Percentiles rank a stretch among this genome's conserved stretches.
Evolutionary conservation across 345 rosid genomes (phyloP).

Genomic region (Syzygium aqueum): DNA sequence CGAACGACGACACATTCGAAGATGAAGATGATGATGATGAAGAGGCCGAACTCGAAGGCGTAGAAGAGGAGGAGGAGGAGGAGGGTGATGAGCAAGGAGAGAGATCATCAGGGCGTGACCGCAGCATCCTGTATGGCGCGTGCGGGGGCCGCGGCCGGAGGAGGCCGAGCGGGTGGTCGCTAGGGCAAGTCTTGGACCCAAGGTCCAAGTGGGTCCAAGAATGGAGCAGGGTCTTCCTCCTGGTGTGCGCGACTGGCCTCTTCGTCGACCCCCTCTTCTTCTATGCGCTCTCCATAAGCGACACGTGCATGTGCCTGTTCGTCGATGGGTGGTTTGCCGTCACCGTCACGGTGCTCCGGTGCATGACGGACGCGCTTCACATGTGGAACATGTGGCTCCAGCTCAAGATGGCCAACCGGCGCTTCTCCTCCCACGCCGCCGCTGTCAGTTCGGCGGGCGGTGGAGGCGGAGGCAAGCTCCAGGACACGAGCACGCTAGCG

Average conservation of each 20-base stretch:
- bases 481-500: background rate
- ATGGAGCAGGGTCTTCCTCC: constrained; percentile 83
- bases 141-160: constrained; percentile 14
- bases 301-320: constrained; percentile 66
- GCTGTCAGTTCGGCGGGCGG: constrained; percentile 6
- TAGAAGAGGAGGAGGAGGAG: background rate
- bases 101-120: background rate
- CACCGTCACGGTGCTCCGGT: constrained; percentile 84
- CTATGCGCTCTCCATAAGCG: constrained; percentile 67
- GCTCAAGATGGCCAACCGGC: constrained; percentile 44
- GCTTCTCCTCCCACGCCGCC: background rate
- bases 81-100: background rate
- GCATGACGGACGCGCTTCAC: constrained; percentile 84
- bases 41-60: background rate
- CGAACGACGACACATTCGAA: background rate
- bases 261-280: constrained; percentile 94
- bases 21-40: background rate
- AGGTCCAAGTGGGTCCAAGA: constrained; percentile 78
- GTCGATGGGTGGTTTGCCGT: constrained; percentile 92
- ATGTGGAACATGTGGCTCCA: constrained; percentile 89
- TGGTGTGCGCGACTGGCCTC: constrained; percentile 73
- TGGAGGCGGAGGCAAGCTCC: background rate
- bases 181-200: constrained; percentile 74
- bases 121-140: background rate
- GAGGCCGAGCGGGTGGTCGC: constrained; percentile 22